Conservation (phyloP, 805 yeast genomes). For the Cyberlindnera nakhonratchasimensis region DNA sequence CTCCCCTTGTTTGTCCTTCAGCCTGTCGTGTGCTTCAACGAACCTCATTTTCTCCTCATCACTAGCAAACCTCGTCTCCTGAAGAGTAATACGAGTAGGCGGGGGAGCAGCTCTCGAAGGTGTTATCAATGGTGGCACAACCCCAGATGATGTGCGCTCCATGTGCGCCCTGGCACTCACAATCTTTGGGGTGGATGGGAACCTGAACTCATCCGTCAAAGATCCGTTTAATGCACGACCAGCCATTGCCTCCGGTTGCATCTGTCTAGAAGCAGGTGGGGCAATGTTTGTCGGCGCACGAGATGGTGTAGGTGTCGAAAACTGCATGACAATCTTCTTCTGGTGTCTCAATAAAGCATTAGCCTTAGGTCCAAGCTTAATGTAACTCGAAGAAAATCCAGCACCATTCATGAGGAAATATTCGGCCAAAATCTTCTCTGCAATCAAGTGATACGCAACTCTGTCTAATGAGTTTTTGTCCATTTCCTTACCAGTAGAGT, state of each 20-base stretch:
- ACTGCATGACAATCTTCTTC: conserved; percentile 49
- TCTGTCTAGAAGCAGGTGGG: neutral
- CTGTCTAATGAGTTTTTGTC: conserved; percentile 75
- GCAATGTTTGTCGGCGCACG: conserved; percentile 8
- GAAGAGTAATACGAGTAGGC: conserved; percentile 24
- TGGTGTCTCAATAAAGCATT: conserved; percentile 41
- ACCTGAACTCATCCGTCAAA: conserved; percentile 19
- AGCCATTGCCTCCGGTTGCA: conserved; percentile 1
- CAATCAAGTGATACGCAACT: conserved; percentile 72
- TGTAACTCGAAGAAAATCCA: conserved; percentile 81
- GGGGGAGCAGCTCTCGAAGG: conserved; percentile 17
- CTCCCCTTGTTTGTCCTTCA: conserved; percentile 41
- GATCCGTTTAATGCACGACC: conserved; percentile 4
- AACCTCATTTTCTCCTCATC: conserved; percentile 24
- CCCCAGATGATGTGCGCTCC: conserved; percentile 24
- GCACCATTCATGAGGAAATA: conserved; percentile 65
- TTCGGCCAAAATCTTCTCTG: conserved; percentile 64
- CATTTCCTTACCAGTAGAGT: conserved; percentile 66
- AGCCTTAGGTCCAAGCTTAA: conserved; percentile 60
- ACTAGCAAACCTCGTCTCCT: conserved; percentile 16
- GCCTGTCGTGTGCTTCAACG: conserved; percentile 21
- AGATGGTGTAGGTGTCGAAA: conserved; percentile 28
- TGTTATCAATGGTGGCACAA: conserved; percentile 5
- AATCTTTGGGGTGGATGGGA: conserved; percentile 24
- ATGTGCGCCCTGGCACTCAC: conserved; percentile 25